Evolutionary conservation across 345 rosid genomes (phyloP).

Genomic region (Aegle marmelos): DNA sequence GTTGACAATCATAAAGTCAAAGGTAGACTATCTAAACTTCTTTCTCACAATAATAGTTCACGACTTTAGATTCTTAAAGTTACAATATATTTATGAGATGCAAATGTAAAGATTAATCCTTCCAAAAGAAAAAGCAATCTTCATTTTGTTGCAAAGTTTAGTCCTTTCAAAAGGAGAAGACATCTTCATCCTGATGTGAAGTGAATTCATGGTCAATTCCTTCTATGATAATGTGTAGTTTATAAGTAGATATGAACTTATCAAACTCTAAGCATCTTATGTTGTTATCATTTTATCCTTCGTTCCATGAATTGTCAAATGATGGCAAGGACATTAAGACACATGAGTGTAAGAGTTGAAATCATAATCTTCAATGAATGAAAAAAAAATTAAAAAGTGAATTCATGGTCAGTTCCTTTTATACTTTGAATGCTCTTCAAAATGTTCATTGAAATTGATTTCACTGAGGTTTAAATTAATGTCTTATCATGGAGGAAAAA

Average conservation of each 20-base stretch:
- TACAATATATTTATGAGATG: constrained; percentile 37
- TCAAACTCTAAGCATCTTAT: constrained; percentile 70
- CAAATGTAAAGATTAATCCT: constrained; percentile 31
- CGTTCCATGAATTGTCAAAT: constrained; percentile 68
- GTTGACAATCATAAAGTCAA: constrained; percentile 24
- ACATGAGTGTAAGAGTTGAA: not conserved
- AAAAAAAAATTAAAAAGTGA: too few relatives aligned
- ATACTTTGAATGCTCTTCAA: not conserved
- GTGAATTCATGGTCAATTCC: constrained; percentile 91
- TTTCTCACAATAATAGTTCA: constrained; percentile 28
- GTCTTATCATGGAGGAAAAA: not conserved
- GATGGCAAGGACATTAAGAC: not conserved
- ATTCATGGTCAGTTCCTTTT: too few relatives aligned
- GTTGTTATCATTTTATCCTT: constrained; percentile 54
- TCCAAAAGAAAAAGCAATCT: too few relatives aligned
- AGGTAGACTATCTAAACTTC: not conserved
- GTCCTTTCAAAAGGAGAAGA: too few relatives aligned
- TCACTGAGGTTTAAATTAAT: not conserved
- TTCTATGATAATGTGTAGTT: constrained; percentile 44
- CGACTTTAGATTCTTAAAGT: constrained; percentile 27
- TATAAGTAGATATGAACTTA: constrained; percentile 55
- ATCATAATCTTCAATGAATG: not conserved
- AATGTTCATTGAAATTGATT: too few relatives aligned
- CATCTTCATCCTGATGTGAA: constrained; percentile 49
- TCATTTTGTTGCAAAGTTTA: too few relatives aligned